Evolutionary conservation across 192 early-diverging fungal genomes (phyloP).

Genomic region (Spizellomyces sp.): DNA sequence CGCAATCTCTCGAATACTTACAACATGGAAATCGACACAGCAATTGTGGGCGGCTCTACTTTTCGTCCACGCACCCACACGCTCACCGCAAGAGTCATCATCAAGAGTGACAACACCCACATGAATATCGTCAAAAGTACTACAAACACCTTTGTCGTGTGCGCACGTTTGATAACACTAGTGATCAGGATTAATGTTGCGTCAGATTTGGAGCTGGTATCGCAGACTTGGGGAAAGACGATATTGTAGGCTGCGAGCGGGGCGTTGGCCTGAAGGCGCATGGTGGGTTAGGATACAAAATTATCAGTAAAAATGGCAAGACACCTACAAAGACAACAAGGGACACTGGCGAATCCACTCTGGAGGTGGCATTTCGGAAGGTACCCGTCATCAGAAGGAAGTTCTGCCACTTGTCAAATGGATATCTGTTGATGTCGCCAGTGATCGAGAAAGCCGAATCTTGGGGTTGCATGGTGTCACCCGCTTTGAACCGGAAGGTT

Average conservation of each 20-base stretch:
- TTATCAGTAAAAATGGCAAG: not conserved
- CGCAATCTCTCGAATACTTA: too few species aligned
- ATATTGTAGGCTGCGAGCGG: not conserved
- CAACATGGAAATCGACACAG: constrained; percentile 19
- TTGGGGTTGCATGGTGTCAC: not conserved
- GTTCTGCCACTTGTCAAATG: constrained; percentile 4
- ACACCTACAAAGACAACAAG: not conserved
- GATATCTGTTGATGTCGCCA: constrained; percentile 20
- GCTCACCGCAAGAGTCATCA: constrained; percentile 24
- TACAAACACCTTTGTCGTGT: constrained; percentile 19
- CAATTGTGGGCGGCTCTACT: constrained; percentile 39
- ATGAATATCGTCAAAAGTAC: constrained; percentile 23
- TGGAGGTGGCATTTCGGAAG: not conserved
- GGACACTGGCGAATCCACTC: too few species aligned
- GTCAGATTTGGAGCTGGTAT: not conserved
- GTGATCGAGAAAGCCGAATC: not conserved
- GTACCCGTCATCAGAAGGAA: constrained; percentile 1
- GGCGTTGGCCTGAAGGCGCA: constrained; percentile 1
- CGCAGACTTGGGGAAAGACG: constrained; percentile 1
- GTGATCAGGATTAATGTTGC: not conserved
- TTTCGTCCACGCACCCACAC: constrained; percentile 29
- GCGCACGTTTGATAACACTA: constrained; percentile 6
- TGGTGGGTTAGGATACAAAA: not conserved
- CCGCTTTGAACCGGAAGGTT: not conserved
- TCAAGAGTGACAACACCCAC: constrained; percentile 31